Percentiles rank a stretch among this genome's conserved stretches.
phyloP scores from a whole-genome alignment of 371 early-diverging fungal genomes.

The Racocetra persica region DNA sequence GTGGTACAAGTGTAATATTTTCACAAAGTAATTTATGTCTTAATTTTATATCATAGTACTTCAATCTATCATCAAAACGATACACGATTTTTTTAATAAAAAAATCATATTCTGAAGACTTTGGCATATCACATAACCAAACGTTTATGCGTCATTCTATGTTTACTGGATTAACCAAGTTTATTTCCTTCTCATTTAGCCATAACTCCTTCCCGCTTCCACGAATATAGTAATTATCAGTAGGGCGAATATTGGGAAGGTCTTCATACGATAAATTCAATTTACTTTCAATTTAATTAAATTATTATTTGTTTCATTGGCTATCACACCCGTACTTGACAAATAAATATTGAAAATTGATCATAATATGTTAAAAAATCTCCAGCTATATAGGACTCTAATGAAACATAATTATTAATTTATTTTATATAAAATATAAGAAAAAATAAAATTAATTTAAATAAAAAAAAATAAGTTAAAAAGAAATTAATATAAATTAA shows the following conservation, averaged over 20 bases:
- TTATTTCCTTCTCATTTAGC: background rate
- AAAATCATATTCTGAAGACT: background rate
- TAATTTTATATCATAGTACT: background rate
- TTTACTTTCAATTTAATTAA: background rate
- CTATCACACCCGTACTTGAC: background rate
- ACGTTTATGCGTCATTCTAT: background rate
- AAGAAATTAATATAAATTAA: no score
- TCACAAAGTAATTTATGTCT: background rate
- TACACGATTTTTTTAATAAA: constrained; percentile 9
- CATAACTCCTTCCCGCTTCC: background rate
- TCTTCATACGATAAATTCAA: background rate
- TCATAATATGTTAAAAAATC: background rate
- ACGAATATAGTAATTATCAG: background rate
- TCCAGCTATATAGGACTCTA: background rate
- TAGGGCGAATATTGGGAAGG: background rate
- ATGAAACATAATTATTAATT: background rate
- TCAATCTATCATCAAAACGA: background rate
- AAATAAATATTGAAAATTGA: background rate
- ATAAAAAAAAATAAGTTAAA: no score
- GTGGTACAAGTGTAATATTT: background rate
- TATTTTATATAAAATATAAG: background rate
- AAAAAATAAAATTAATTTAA: no score
- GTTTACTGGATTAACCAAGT: background rate
- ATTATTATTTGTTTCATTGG: background rate
- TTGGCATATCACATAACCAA: background rate